A percentile compares a stretch with the other conserved stretches of the same genome.
Evolutionary conservation across 1,284 basidiomycete genomes (phyloP).

Genomic region (Naganishia liquefaciens): DNA sequence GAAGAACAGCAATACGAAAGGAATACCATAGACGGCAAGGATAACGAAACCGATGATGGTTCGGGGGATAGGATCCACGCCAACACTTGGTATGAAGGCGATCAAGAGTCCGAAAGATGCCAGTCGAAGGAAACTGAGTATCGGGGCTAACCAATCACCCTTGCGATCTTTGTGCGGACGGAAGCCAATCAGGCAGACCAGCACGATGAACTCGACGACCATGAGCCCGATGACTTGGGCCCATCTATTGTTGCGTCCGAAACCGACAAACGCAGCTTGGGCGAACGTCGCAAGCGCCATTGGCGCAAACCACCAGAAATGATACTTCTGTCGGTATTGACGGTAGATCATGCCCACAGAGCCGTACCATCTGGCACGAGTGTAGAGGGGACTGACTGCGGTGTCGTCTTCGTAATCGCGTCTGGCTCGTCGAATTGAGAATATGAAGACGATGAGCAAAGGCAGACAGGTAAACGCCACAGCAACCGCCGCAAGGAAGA

Average conservation of each 20-base stretch:
- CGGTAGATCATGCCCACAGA: slow-evolving; percentile 53
- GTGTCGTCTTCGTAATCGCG: slow-evolving; percentile 37
- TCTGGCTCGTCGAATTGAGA: slow-evolving; percentile 42
- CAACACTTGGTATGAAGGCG: slow-evolving; percentile 49
- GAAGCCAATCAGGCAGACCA: slow-evolving; percentile 62
- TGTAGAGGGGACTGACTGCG: slow-evolving; percentile 49
- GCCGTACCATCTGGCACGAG: slow-evolving; percentile 50
- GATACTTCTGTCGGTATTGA: slow-evolving; percentile 53
- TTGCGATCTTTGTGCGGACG: slow-evolving; percentile 53
- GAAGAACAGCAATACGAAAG: slow-evolving; percentile 63
- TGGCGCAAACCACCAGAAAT: slow-evolving; percentile 56
- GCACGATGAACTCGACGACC: slow-evolving; percentile 65
- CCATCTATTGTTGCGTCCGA: slow-evolving; percentile 65
- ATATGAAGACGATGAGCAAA: slow-evolving; percentile 54
- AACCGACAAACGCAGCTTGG: slow-evolving; percentile 71
- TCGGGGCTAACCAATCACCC: slow-evolving; percentile 50
- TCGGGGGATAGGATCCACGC: slow-evolving; percentile 45
- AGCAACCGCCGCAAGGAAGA: slow-evolving; percentile 64
- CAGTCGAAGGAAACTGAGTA: slow-evolving; percentile 47
- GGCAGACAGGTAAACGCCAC: slow-evolving; percentile 62
- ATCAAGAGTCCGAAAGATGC: slow-evolving; percentile 51
- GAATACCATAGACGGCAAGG: slow-evolving; percentile 51
- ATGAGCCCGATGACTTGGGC: slow-evolving; percentile 72
- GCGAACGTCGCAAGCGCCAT: slow-evolving; percentile 52
- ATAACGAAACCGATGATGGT: slow-evolving; percentile 52